Base-by-base conservation (phyloP, 495 filamentous ascomycete species). In the Penicillium waksmanii region DNA sequence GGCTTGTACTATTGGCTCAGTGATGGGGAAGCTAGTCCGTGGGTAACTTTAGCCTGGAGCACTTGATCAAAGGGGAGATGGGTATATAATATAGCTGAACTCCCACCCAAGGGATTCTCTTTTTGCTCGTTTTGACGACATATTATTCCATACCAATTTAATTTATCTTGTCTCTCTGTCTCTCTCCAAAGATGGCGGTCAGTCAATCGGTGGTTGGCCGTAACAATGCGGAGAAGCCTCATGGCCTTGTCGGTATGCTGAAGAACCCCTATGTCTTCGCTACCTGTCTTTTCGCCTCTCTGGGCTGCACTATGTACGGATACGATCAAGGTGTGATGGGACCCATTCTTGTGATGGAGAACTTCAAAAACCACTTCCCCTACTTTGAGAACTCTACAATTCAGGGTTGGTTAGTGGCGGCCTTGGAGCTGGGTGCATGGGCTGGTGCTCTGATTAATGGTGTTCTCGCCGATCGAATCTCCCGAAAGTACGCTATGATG, bases 291-390 rank as follows among this genome's bases (percentile, higher is more conserved):
- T 44, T 44, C 21, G 90, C 90, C 25, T 92, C 88, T 51, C 82
- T 93, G 44, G 90, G 90, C 57, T 88, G 90, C 55, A 67, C 78
- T 51, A 64, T 77, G 43, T 79, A 77, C 56, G 77, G 88, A 13
- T 90, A 91, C 75, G 90, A 91, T 69, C 89, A 93, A 71, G 91
- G 90, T 66, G 90, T 95, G 67, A 91, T 93, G 77, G 84, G 83
- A 35, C 87, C 88, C 15, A 60, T 68, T 34, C 68, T 73, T 27
- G 78, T 66, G 12, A 70, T 64, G 51, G 58, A 68, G 64, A 66
- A 64, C 40, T 73, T 74, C 62, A 17, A 66, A 51, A 66, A 69
- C 51, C 66, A 89, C 61, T 77, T 75, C 61, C 74, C 74, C 19
- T 31, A 46, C 10, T 64, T 73, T 31, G 48, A 79, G 17, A n/a